These are phyloP conservation scores for Articulospora tetracladia DNA, from an alignment of 495 filamentous ascomycete species.

Conservation along the genomic window DNA sequence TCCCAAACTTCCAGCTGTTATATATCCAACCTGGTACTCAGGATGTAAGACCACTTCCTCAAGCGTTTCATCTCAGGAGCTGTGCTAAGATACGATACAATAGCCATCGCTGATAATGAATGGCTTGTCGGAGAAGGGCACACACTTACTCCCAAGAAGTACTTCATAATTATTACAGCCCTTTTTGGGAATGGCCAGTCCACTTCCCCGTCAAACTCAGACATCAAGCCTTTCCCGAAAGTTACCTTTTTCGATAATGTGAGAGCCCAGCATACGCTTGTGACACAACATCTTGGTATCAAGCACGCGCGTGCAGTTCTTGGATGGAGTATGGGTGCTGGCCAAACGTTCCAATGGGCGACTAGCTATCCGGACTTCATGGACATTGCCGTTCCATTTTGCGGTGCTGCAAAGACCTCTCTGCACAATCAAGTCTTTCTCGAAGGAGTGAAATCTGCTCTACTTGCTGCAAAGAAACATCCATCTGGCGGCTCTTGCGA, in stretches of 20 bases:
- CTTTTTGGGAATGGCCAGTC: constrained; percentile 74
- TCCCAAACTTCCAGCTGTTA: constrained; percentile 55
- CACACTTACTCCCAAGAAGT: constrained; percentile 55
- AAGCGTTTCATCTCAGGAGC: background rate
- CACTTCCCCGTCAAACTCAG: constrained; percentile 59
- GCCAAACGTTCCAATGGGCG: constrained; percentile 67
- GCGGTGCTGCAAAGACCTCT: constrained; percentile 62
- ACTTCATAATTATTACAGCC: constrained; percentile 67
- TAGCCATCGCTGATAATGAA: constrained; percentile 54
- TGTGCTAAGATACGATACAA: background rate
- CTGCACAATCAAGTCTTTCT: constrained; percentile 71
- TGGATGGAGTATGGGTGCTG: constrained; percentile 71
- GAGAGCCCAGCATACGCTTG: constrained; percentile 58
- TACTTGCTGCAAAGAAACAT: constrained; percentile 58
- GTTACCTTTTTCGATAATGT: constrained; percentile 68
- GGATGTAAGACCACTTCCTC: constrained; percentile 8
- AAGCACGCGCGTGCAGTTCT: constrained; percentile 58
- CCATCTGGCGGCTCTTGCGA: constrained; percentile 45
- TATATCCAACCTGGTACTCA: constrained; percentile 74
- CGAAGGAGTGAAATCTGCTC: constrained; percentile 64
- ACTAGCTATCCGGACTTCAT: constrained; percentile 69
- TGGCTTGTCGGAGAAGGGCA: constrained; percentile 64
- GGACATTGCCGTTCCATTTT: constrained; percentile 64
- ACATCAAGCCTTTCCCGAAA: constrained; percentile 52
- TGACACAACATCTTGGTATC: constrained; percentile 61